These are phyloP conservation scores for Xerocomellus intermedius DNA, from an alignment of 768 basidiomycete genomes.

Conservation along the genomic window DNA sequence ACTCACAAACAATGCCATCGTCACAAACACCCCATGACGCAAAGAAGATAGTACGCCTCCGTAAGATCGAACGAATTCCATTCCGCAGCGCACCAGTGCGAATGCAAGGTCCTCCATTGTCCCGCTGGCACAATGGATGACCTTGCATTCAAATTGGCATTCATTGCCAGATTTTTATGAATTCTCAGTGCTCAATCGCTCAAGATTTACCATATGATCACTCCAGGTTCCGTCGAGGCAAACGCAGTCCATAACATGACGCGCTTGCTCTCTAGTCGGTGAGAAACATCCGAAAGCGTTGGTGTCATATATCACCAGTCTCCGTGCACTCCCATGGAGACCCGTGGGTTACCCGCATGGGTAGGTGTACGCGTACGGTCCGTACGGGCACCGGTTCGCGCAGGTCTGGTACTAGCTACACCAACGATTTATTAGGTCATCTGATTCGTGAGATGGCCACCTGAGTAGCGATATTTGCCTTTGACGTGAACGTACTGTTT, in stretches of 20 bases:
- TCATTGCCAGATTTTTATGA: not conserved
- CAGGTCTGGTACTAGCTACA: too few species aligned
- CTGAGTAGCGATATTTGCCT: too few species aligned
- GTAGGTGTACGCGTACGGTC: too few species aligned
- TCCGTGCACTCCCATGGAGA: too few species aligned
- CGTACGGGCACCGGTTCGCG: too few species aligned
- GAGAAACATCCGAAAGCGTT: too few species aligned
- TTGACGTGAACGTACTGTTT: too few species aligned
- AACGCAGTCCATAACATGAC: not conserved
- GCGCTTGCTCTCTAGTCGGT: too few species aligned
- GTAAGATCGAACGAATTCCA: not conserved
- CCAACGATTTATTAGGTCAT: too few species aligned
- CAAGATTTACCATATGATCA: not conserved
- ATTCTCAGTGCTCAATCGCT: not conserved
- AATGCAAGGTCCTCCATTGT: not conserved
- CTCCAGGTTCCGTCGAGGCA: not conserved
- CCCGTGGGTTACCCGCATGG: too few species aligned
- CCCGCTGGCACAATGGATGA: not conserved
- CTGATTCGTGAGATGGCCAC: too few species aligned
- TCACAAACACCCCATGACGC: not conserved
- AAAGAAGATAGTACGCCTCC: not conserved
- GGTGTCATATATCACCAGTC: too few species aligned
- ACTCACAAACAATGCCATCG: not conserved
- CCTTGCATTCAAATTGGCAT: not conserved
- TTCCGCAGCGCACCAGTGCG: not conserved